Percentiles rank a stretch among this genome's conserved stretches.
Evolutionary conservation across 441 rosid genomes (phyloP).

Genomic region (Lagerstroemia fauriei): DNA sequence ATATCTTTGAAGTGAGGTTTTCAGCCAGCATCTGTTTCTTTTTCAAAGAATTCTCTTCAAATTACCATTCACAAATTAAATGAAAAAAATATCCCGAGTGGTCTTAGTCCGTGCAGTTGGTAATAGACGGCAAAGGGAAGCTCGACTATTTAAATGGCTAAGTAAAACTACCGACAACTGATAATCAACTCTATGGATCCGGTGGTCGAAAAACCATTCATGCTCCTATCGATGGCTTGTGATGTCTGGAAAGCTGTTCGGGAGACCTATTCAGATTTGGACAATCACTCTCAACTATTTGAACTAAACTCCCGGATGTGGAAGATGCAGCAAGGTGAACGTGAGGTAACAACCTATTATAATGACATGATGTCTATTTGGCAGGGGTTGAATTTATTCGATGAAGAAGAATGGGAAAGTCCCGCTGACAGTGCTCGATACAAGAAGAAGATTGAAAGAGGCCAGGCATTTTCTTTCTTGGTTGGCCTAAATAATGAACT

Average conservation of each 20-base stretch:
- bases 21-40: no score
- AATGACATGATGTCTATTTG: no score
- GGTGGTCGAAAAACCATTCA: not conserved
- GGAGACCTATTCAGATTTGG: not conserved
- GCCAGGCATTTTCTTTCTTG: no score
- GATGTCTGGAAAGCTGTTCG: not conserved
- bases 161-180: not conserved
- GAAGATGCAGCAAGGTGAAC: not conserved
- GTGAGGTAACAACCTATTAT: no score
- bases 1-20: no score
- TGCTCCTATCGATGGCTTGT: not conserved
- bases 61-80: not conserved
- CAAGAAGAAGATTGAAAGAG: no score
- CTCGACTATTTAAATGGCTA: not conserved
- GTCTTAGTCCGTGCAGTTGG: not conserved
- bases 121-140: not conserved
- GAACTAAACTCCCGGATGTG: conserved; percentile 4
- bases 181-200: conserved; percentile 16
- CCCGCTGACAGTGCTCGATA: no score
- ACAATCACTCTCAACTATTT: conserved; percentile 22
- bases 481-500: no score
- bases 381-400: no score
- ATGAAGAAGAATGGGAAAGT: no score
- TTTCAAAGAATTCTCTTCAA: no score
- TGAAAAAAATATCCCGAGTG: not conserved